Evolutionary conservation across 768 basidiomycete genomes (phyloP).

Genomic region (Mycena galopus): DNA sequence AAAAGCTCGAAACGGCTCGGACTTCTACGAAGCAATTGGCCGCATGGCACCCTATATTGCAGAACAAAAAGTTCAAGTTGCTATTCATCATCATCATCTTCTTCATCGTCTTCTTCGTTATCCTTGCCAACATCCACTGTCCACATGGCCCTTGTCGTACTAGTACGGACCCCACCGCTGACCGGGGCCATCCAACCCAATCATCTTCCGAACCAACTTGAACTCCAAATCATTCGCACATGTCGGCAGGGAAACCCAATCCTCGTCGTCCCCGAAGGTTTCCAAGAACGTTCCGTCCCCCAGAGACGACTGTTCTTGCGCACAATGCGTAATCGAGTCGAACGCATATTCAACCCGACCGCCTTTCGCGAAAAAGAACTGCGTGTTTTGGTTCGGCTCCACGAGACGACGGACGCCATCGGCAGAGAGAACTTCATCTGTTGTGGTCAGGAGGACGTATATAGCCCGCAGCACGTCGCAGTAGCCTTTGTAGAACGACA

Average conservation of each 20-base stretch:
- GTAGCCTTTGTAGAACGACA: conserved; percentile 46
- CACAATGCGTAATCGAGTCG: conserved; percentile 45
- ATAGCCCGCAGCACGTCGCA: conserved; percentile 40
- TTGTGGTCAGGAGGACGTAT: conserved; percentile 32
- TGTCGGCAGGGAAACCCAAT: conserved; percentile 19
- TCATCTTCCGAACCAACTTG: conserved; percentile 41
- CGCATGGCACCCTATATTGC: no score
- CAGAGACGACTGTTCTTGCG: conserved; percentile 42
- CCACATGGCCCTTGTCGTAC: neutral
- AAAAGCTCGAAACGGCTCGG: no score
- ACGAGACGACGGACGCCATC: conserved; percentile 8
- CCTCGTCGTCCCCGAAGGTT: conserved; percentile 38
- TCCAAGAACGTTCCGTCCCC: conserved; percentile 40
- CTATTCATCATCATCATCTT: neutral
- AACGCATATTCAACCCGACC: conserved; percentile 45
- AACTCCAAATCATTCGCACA: conserved; percentile 50
- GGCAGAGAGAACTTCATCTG: conserved; percentile 11
- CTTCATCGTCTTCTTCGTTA: neutral
- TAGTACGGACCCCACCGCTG: conserved; percentile 36
- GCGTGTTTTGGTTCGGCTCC: neutral
- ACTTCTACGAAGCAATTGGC: no score
- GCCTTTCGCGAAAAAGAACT: conserved; percentile 42
- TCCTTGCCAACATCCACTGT: neutral
- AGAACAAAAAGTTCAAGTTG: no score
- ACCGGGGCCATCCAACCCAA: conserved; percentile 38